A percentile compares a stretch with the other conserved stretches of the same genome.
phyloP scores from a whole-genome alignment of 768 basidiomycete species.

The Termitomyces sp. region DNA sequence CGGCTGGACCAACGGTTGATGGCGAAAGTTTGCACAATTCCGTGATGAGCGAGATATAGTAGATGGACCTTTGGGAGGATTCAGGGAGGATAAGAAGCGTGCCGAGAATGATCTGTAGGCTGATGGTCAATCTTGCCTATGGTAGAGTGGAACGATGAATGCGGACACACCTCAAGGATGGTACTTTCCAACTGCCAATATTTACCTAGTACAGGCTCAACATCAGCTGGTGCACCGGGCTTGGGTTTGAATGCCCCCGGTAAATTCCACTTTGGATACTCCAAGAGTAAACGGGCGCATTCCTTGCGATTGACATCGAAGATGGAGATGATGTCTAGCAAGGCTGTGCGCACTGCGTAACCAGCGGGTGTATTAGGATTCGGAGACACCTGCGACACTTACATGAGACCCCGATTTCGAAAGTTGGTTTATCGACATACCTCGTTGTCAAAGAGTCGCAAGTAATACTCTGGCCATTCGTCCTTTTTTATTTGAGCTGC shows the following conservation, averaged over 20 bases:
- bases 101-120: constrained; percentile 60
- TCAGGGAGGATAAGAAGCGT: constrained; percentile 73
- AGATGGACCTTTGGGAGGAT: constrained; percentile 70
- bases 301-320: constrained; percentile 98
- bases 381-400: constrained; percentile 60
- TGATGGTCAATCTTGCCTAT: not conserved
- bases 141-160: not conserved
- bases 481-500: constrained; percentile 73
- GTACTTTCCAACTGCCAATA: constrained; percentile 89
- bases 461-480: constrained; percentile 73
- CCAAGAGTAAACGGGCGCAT: constrained; percentile 79
- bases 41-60: constrained; percentile 83
- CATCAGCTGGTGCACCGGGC: constrained; percentile 49
- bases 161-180: constrained; percentile 64
- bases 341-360: constrained; percentile 68
- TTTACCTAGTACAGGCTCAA: constrained; percentile 52
- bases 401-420: not conserved
- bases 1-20: constrained; percentile 87
- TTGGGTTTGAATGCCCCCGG: constrained; percentile 82
- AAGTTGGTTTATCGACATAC: constrained; percentile 20
- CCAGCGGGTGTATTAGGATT: constrained; percentile 69
- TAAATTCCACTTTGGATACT: constrained; percentile 79
- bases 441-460: constrained; percentile 61
- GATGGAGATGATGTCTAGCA: constrained; percentile 77
- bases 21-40: constrained; percentile 96